Conservation (phyloP, 805 yeast species). For the Sugiyamaella lignohabitans region DNA sequence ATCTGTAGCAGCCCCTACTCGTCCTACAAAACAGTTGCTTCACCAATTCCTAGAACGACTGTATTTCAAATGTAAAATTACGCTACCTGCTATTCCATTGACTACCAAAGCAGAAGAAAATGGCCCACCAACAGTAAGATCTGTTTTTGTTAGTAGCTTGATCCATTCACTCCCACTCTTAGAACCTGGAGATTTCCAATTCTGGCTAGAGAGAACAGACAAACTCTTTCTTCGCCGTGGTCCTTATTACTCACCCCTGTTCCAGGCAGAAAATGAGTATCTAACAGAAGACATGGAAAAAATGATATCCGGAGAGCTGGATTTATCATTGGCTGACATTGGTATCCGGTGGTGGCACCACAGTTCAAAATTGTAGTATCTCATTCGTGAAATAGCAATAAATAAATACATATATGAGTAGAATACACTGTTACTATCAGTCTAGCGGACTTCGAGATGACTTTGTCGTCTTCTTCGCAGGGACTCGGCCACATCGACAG, state of each 20-base stretch:
- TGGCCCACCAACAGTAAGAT: slow-evolving; percentile 35
- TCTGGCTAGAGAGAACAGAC: slow-evolving; percentile 46
- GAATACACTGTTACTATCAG: neutral
- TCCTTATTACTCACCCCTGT: slow-evolving; percentile 1
- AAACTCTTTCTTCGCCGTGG: slow-evolving; percentile 18
- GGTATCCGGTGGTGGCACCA: slow-evolving; percentile 31
- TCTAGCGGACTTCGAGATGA: slow-evolving; percentile 7
- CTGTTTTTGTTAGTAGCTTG: slow-evolving; percentile 43
- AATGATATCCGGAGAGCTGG: slow-evolving; percentile 50
- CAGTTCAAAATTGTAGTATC: neutral
- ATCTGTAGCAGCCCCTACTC: slow-evolving; percentile 35
- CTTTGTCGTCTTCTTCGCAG: slow-evolving; percentile 7
- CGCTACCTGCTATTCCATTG: slow-evolving; percentile 32
- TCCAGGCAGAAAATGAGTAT: slow-evolving; percentile 33
- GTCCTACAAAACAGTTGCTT: slow-evolving; percentile 22
- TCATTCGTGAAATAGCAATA: no score
- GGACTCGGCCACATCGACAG: neutral
- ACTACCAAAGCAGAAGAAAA: slow-evolving; percentile 29
- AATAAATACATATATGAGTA: neutral
- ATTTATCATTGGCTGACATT: slow-evolving; percentile 28
- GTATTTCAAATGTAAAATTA: slow-evolving; percentile 30
- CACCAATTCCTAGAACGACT: slow-evolving; percentile 37
- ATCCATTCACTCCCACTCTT: slow-evolving; percentile 49
- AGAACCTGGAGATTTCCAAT: slow-evolving; percentile 37
- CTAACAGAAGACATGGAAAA: slow-evolving; percentile 46